Conservation (phyloP, 2,329 filamentous ascomycete genomes). For the Aureobasidium musti region DNA sequence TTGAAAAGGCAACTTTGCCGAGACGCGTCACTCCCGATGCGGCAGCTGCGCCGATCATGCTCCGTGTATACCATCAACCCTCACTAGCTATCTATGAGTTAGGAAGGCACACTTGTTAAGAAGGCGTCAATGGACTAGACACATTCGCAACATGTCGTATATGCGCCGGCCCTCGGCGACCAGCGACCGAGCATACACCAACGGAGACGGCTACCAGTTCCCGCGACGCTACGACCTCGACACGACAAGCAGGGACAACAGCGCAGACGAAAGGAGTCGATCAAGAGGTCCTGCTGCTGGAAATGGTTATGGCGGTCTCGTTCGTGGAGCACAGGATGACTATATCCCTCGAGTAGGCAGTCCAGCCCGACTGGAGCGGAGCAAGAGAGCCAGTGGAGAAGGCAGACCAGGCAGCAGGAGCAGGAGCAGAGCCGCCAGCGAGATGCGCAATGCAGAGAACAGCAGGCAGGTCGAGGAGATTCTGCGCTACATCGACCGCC, state of each 20-base stretch:
- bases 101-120: not conserved
- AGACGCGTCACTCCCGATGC: slow-evolving; percentile 22
- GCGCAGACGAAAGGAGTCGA: slow-evolving; percentile 41
- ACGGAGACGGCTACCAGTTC: slow-evolving; percentile 41
- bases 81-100: not conserved
- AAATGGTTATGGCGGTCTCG: slow-evolving; percentile 39
- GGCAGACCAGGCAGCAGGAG: slow-evolving; percentile 36
- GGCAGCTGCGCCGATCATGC: slow-evolving; percentile 8
- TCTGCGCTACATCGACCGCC: slow-evolving; percentile 77
- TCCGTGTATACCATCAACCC: not conserved
- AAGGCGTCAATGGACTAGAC: not conserved
- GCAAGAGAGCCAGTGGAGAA: slow-evolving; percentile 45
- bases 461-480: slow-evolving; percentile 52
- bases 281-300: slow-evolving; percentile 46
- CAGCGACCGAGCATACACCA: slow-evolving; percentile 41
- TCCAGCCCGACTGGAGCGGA: slow-evolving; percentile 47
- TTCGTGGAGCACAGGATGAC: slow-evolving; percentile 30
- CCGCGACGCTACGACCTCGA: slow-evolving; percentile 43
- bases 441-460: slow-evolving; percentile 27
- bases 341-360: slow-evolving; percentile 34
- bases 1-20: not conserved
- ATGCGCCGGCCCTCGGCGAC: slow-evolving; percentile 25
- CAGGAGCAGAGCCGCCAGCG: slow-evolving; percentile 35
- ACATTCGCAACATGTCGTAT: slow-evolving; percentile 12
- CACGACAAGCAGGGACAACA: slow-evolving; percentile 40